Evolutionary conservation across 495 filamentous ascomycete genomes (phyloP).

Genomic region (Aspergillus coremiiformis): DNA sequence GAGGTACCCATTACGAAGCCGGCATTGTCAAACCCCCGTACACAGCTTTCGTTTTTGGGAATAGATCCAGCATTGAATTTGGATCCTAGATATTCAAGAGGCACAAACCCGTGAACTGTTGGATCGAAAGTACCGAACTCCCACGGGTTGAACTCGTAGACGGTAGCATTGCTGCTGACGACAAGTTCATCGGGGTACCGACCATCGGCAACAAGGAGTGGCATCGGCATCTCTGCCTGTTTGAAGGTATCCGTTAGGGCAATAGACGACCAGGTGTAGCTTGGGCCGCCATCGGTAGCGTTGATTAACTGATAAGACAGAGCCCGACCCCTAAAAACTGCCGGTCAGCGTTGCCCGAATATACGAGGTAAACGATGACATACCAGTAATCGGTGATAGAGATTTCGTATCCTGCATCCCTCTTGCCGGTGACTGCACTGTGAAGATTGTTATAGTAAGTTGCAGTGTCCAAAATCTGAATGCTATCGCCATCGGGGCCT

Average conservation of each 20-base stretch:
- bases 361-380: conserved; percentile 10
- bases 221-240: conserved; percentile 69
- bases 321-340: conserved; percentile 47
- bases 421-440: conserved; percentile 57
- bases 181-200: conserved; percentile 58
- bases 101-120: conserved; percentile 69
- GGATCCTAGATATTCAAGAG: conserved; percentile 68
- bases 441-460: conserved; percentile 62
- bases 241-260: conserved; percentile 58
- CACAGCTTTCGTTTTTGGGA: conserved; percentile 52
- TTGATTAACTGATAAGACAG: conserved; percentile 81
- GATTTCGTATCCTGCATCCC: conserved; percentile 61
- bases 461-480: conserved; percentile 45
- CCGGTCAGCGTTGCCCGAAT: conserved; percentile 6
- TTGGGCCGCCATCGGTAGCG: conserved; percentile 64
- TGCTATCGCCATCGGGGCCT: conserved; percentile 48
- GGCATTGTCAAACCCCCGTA: conserved; percentile 75
- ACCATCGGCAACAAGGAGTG: conserved; percentile 71
- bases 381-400: conserved; percentile 86
- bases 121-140: conserved; percentile 85
- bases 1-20: conserved; percentile 88
- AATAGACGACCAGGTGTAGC: conserved; percentile 85
- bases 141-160: conserved; percentile 81
- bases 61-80: conserved; percentile 65
- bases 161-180: conserved; percentile 68